Evolutionary conservation across 2,329 filamentous ascomycete species (phyloP), one percentile per base, ranked within the genome.

Genomic region (Periconia sp.): DNA sequence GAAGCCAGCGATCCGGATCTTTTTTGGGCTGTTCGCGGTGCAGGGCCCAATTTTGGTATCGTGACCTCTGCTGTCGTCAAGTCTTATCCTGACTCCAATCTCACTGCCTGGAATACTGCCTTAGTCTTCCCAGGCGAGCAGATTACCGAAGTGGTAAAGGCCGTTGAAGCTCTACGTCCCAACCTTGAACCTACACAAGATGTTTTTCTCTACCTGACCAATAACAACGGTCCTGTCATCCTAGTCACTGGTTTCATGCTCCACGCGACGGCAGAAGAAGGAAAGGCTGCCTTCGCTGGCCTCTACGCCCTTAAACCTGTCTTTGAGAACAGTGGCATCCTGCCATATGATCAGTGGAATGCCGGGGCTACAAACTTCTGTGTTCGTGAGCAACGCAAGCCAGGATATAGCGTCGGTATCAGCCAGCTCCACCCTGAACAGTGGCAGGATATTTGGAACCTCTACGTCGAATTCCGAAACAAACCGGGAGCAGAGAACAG

Each of bases 401-500:
- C 74, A 2, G 61, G 69, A 2, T 75, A 63, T 49, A 61, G 57
- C 19, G 65, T 61, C 1, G 65, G 65, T 3, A 52, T 76, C 43
- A 54, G 62, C 8, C 61, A 53, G 9, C 62, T 77, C 63, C 55
- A 65, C 20, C 57, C 72, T 0, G 40, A 59, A 1, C 62, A 62
- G n/a, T 78, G 74, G 73, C 66, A 64, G 8, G 55, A 65, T n/a
- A 58, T 75, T 18, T 77, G 70, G 70, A 56, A 75, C 50, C 55
- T 66, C 42, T 77, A 71, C 54, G 54, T 52, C 14, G 58, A 52
- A 2, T 77, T 77, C 57, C 61, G 70, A 48, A 50, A 60, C 20
- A 58, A 66, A 49, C 54, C 52, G 2, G 51, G 49, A 6, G 70
- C 68, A 1, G 57, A 64, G 9, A 69, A 68, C 47, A 67, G 62